These are phyloP conservation scores for Citrus glauca DNA, from an alignment of 345 rosid genomes.

Conservation along the genomic window DNA sequence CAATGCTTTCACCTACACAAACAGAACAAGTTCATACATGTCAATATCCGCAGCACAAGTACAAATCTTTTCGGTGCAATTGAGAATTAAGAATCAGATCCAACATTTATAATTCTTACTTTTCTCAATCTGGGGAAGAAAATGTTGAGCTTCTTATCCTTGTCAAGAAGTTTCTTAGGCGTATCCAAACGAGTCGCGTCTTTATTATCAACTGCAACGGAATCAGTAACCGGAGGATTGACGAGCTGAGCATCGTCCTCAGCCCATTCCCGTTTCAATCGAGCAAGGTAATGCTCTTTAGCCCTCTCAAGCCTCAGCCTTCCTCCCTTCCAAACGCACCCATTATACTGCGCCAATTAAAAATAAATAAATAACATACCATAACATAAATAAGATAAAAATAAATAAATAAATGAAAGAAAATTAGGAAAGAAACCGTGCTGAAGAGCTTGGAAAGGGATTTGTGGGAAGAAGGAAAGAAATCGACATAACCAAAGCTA, in stretches of 20 bases:
- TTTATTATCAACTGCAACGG: constrained; percentile 18
- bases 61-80: neutral
- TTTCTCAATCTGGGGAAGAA: constrained; percentile 72
- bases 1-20: constrained; percentile 59
- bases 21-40: neutral
- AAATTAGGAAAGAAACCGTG: constrained; percentile 36
- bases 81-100: neutral
- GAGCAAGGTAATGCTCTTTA: constrained; percentile 66
- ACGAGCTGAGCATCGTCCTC: constrained; percentile 27
- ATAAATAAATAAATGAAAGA: neutral
- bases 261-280: constrained; percentile 70
- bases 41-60: neutral
- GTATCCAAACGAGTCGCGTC: constrained; percentile 12
- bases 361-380: neutral
- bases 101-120: constrained; percentile 29
- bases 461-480: constrained; percentile 50
- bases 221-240: neutral
- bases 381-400: neutral
- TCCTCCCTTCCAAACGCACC: constrained; percentile 91
- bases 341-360: constrained; percentile 59
- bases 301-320: constrained; percentile 85
- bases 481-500: constrained; percentile 78
- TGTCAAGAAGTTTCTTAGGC: constrained; percentile 11
- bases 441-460: constrained; percentile 79
- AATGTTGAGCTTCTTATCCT: constrained; percentile 39